A percentile compares a stretch with the other conserved stretches of the same genome.
Evolutionary conservation across 75 land plant species (phyloP).

Genomic region (Sequoiadendron giganteum): DNA sequence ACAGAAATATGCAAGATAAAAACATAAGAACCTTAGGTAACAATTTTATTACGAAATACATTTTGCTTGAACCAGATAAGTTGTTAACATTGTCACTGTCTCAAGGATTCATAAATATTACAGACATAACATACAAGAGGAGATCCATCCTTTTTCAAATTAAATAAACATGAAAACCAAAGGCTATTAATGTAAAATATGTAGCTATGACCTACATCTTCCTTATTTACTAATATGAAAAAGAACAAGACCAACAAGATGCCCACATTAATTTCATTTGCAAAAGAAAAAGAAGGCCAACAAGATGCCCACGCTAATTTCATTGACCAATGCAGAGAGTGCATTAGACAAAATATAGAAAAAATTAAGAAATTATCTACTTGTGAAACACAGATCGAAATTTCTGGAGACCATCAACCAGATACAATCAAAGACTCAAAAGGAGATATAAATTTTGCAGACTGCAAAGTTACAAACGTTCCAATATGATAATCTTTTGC

Average conservation of each 20-base stretch:
- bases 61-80: neutral
- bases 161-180: neutral
- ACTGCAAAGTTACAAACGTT: neutral
- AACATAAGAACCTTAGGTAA: neutral
- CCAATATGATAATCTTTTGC: neutral
- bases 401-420: neutral
- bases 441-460: neutral
- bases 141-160: neutral
- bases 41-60: neutral
- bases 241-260: neutral
- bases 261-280: neutral
- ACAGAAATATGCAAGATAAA: neutral
- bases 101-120: neutral
- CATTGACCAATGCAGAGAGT: neutral
- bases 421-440: neutral
- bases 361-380: neutral
- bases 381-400: neutral
- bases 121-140: neutral
- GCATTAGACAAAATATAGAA: neutral
- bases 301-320: neutral
- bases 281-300: neutral
- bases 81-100: neutral
- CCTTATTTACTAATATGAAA: neutral
- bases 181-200: neutral
- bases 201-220: neutral